Percentiles rank a stretch among this genome's conserved stretches.
Evolutionary conservation across 2,329 filamentous ascomycete genomes (phyloP).

Genomic region (Paracorniculantispora psalliotae): DNA sequence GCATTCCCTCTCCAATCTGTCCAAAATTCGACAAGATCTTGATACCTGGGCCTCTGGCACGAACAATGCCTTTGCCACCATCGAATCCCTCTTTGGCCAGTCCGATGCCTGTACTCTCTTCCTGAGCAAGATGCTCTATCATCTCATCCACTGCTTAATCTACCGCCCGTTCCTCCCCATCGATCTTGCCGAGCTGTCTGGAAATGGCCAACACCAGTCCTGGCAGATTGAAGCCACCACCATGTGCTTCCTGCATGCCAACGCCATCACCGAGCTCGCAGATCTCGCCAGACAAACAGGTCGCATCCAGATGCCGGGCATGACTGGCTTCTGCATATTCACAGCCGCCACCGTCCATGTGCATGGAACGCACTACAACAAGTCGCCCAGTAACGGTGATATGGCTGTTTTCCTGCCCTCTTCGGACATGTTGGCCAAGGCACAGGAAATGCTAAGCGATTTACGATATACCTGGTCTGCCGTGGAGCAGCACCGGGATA

Average conservation of each 20-base stretch:
- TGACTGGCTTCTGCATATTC: conserved; percentile 81
- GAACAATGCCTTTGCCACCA: conserved; percentile 70
- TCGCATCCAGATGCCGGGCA: conserved; percentile 78
- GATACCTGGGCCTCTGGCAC: conserved; percentile 82
- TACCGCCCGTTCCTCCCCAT: conserved; percentile 85
- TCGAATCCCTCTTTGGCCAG: conserved; percentile 71
- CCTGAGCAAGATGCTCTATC: conserved; percentile 80
- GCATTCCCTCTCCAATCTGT: conserved; percentile 80
- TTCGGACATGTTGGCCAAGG: conserved; percentile 66
- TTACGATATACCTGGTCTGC: conserved; percentile 71
- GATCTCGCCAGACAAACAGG: conserved; percentile 71
- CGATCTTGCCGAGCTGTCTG: conserved; percentile 73
- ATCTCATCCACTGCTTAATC: conserved; percentile 79
- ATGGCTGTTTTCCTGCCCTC: conserved; percentile 60
- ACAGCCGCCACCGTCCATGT: conserved; percentile 86
- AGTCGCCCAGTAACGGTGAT: conserved; percentile 41
- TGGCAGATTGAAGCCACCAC: conserved; percentile 93
- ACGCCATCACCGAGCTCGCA: conserved; percentile 78
- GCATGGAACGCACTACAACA: conserved; percentile 75
- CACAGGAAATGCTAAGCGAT: conserved; percentile 75
- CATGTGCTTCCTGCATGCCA: conserved; percentile 79
- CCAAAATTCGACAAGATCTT: conserved; percentile 78
- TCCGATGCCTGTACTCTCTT: conserved; percentile 73
- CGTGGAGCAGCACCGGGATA: conserved; percentile 74
- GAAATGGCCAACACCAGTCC: conserved; percentile 77